Base-by-base conservation (phyloP, 768 basidiomycete species). In the Leccinum disarticulatum region DNA sequence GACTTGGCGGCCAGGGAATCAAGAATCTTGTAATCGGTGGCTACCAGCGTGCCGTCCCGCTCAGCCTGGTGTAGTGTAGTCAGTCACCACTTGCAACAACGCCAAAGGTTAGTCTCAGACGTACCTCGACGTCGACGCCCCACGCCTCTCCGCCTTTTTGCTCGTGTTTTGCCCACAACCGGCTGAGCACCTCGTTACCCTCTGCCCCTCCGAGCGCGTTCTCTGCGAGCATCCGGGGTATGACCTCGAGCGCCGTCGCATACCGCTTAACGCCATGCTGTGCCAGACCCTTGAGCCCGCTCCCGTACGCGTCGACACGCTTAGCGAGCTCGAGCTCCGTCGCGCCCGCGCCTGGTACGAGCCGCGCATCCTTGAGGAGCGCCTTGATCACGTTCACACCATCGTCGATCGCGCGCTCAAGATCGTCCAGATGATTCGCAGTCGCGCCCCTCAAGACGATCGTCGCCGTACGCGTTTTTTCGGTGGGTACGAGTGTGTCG, bases 391-490 rank as follows among this genome's bases (percentile, higher is more conserved):
- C 96, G 75, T 92, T 95, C 63, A 95, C 94, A 28, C 96, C 97
- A 67, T 98, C 95, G 71, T 98, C 97, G 51, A 99, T 81, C 30
- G 96, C 95, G 28, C 97, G 85, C 74, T 99, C 96, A 35, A 99
- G 84, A 73, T 98, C 97, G 70, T 99, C 97, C 52, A 98, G 76
- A 64, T 87, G 87, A 77, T 98, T 98, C 52, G 91, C 83, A 1
- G 97, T 99, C 33, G 97, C 96, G 1, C 97, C 97, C 14, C 97
- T 86, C 47, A 99, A 79, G 19, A 99, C 93, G 73, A 99, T 91
- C 15, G 96, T 99, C 30, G 97, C 90, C 43, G 93, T 98, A 41
- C 85, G 80, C 7, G 92, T 91, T 74, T 87, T 89, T 71, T 95
- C 93, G 1, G 79, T 79, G 17, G 75, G 73, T 0, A 66, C 57